These are phyloP conservation scores for Phytophthora tentaculata DNA, from an alignment of 352 stramenopile genomes.

Conservation along the genomic window DNA sequence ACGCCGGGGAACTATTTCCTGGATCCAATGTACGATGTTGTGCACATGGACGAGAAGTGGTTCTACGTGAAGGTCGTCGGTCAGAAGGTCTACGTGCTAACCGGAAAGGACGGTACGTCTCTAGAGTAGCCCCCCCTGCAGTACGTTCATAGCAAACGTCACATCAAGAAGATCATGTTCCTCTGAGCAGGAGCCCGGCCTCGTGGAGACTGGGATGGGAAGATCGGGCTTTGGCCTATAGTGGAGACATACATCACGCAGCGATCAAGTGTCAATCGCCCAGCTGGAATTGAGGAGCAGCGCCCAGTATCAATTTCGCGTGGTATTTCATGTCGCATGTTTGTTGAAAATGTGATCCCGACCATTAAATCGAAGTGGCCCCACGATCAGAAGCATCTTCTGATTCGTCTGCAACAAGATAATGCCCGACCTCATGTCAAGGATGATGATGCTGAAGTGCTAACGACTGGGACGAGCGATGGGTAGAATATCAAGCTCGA, in stretches of 20 bases:
- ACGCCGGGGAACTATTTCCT: too few relatives aligned
- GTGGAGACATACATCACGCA: constrained; percentile 5
- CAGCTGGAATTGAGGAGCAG: constrained; percentile 5
- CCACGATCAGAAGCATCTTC: constrained; percentile 1
- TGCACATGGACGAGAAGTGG: too few relatives aligned
- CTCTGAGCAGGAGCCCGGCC: constrained; percentile 7
- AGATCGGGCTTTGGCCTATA: constrained; percentile 4
- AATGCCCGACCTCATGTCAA: constrained; percentile 5
- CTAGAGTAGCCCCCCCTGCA: not conserved
- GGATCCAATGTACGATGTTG: too few relatives aligned
- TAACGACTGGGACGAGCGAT: constrained; percentile 5
- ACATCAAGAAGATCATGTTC: not conserved
- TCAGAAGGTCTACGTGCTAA: too few relatives aligned
- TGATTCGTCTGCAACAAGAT: constrained; percentile 11
- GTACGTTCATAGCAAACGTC: constrained; percentile 6
- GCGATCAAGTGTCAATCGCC: not conserved
- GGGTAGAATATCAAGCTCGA: constrained; percentile 2
- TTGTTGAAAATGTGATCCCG: constrained; percentile 3
- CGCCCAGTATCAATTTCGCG: not conserved
- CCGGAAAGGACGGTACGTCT: too few relatives aligned
- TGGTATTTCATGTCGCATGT: not conserved
- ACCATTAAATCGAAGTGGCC: constrained; percentile 16
- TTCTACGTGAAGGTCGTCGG: too few relatives aligned
- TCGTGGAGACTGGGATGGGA: constrained; percentile 4
- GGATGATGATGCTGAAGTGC: constrained; percentile 6